These are phyloP conservation scores for Lasiodiplodia sp. DNA, from an alignment of 2,329 filamentous ascomycete genomes.

Conservation along the genomic window DNA sequence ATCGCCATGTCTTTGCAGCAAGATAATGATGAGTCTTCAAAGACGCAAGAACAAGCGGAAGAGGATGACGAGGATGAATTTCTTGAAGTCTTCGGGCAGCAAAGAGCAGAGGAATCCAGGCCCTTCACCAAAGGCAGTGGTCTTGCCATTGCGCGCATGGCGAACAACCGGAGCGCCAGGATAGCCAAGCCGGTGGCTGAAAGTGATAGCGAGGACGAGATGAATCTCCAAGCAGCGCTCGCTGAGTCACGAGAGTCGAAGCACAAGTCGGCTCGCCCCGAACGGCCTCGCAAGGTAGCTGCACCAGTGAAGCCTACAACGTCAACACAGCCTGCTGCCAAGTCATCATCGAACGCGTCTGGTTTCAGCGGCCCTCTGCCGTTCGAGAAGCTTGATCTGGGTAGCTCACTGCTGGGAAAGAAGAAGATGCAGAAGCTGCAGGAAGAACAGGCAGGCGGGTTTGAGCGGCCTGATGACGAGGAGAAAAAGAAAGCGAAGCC, in stretches of 20 bases:
- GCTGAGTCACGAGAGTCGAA: slow-evolving; percentile 70
- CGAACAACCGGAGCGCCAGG: slow-evolving; percentile 75
- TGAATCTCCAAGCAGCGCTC: slow-evolving; percentile 80
- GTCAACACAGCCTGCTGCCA: slow-evolving; percentile 42
- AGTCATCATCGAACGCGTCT: slow-evolving; percentile 64
- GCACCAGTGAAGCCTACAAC: slow-evolving; percentile 26
- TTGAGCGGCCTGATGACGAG: slow-evolving; percentile 60
- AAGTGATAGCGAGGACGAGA: slow-evolving; percentile 69
- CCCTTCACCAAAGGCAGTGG: slow-evolving; percentile 55
- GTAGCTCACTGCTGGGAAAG: slow-evolving; percentile 64
- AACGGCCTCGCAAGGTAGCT: slow-evolving; percentile 29
- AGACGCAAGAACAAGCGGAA: slow-evolving; percentile 46
- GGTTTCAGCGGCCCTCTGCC: slow-evolving; percentile 81
- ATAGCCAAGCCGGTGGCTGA: slow-evolving; percentile 51
- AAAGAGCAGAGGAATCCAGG: slow-evolving; percentile 51
- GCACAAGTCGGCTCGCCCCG: slow-evolving; percentile 35
- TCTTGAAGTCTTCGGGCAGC: slow-evolving; percentile 55
- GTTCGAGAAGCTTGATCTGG: slow-evolving; percentile 81
- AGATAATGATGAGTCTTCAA: slow-evolving; percentile 55
- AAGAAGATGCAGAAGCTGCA: slow-evolving; percentile 62
- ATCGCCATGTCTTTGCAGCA: slow-evolving; percentile 82
- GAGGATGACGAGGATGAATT: slow-evolving; percentile 54
- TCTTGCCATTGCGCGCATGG: slow-evolving; percentile 73
- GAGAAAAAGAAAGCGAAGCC: slow-evolving; percentile 58
- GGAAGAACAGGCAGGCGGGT: slow-evolving; percentile 68